These are phyloP conservation scores for Pistacia atlantica DNA, from an alignment of 345 rosid species.

Conservation along the genomic window DNA sequence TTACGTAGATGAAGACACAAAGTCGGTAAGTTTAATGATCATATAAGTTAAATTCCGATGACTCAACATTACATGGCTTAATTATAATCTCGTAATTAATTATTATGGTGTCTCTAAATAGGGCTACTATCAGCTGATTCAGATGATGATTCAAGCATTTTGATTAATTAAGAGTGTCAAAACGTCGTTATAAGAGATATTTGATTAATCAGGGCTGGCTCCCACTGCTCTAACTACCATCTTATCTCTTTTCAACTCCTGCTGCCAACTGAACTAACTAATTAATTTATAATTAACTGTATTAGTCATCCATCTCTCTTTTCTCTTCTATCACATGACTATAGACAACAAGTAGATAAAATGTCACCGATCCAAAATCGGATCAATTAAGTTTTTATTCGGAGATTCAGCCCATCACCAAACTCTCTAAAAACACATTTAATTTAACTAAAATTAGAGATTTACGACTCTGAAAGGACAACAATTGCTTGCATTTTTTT, in stretches of 20 bases:
- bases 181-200: background rate
- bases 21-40: background rate
- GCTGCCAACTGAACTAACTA: background rate
- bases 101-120: constrained; percentile 9
- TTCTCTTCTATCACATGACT: too few relatives aligned
- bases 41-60: constrained; percentile 28
- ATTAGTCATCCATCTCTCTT: background rate
- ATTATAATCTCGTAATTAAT: background rate
- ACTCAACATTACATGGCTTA: constrained; percentile 30
- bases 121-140: constrained; percentile 30
- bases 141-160: constrained; percentile 20
- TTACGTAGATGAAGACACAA: background rate
- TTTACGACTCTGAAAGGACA: too few relatives aligned
- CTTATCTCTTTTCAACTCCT: background rate
- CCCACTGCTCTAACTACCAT: constrained; percentile 8
- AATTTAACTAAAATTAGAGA: too few relatives aligned
- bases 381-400: too few relatives aligned
- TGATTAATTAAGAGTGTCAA: too few relatives aligned
- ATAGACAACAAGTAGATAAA: too few relatives aligned
- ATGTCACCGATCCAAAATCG: too few relatives aligned
- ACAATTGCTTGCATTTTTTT: too few relatives aligned
- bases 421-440: too few relatives aligned
- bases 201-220: background rate
- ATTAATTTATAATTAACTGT: background rate
- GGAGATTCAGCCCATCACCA: too few relatives aligned